Base-by-base conservation (phyloP, 139 green algal species). In the Picochlorum sp. region DNA sequence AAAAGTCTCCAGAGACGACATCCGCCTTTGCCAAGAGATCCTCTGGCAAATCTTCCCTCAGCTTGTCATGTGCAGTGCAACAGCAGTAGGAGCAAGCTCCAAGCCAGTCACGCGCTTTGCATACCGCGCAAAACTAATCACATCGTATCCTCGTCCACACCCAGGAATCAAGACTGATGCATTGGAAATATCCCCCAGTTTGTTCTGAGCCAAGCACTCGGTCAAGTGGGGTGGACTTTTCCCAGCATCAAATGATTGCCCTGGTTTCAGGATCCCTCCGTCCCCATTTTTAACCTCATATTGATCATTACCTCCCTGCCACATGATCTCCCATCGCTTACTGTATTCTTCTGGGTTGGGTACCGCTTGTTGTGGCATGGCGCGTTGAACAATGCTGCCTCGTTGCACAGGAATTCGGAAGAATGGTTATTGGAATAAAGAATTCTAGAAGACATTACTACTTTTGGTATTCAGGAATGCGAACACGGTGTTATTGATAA, bases 101-200 rank as follows among this genome's bases (percentile, higher is more conserved):
- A 84, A 45, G 0, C 77, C 80, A 18, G 71, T 68, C 1, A 67
- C 77, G 9, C 54, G 2, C 7, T 50, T 38, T 2, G 71, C 78
- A 7, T 58, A 51, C 23, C 44, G 45, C 4, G 45, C 54, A 60
- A 85, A 76, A 18, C 55, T 61, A 2, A 78, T 18, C 4, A 82
- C 41, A 24, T 87, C 81, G 26, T 87, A 87, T 6, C 81, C 81
- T 14, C 81, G 54, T 15, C 81, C 79, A 52, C 72, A 83, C 18
- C 72, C 72, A 5, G 78, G 80, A 5, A 86, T 49, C 1, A 86
- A 45, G 2, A 69, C 66, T 2, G 59, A 44, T 47, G 73, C 75
- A 14, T 66, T 70, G 14, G 15, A 16, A 21, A 66, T 23, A 44
- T 59, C 15, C 16, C 58, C 58, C 15, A 66, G 34, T 20, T 15